Conservation (phyloP, 2,329 filamentous ascomycete genomes). For the Exophiala spinifera region DNA sequence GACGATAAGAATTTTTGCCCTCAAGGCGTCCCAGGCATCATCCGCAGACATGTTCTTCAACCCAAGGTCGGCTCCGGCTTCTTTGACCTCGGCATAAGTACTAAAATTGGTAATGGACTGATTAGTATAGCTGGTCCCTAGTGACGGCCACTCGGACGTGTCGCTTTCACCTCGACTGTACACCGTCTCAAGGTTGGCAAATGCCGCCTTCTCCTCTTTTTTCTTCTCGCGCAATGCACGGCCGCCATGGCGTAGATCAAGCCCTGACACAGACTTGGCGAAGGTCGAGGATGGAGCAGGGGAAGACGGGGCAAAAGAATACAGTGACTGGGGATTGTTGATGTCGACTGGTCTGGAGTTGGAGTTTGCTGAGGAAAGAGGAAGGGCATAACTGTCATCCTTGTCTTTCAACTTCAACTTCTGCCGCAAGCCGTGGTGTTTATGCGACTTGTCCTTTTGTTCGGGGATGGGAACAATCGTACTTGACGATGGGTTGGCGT, state of each 20-base stretch:
- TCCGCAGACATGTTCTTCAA: constrained; percentile 66
- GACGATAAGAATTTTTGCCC: constrained; percentile 60
- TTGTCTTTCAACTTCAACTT: constrained; percentile 63
- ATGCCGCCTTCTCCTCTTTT: constrained; percentile 61
- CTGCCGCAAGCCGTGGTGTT: constrained; percentile 63
- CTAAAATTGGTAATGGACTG: constrained; percentile 23
- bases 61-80: constrained; percentile 50
- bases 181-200: constrained; percentile 31
- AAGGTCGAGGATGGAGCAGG: constrained; percentile 62
- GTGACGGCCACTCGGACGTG: constrained; percentile 29
- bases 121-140: constrained; percentile 24
- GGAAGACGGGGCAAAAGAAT: constrained; percentile 64
- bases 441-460: constrained; percentile 47
- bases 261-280: constrained; percentile 74
- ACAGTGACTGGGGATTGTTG: constrained; percentile 60
- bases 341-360: constrained; percentile 64
- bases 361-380: constrained; percentile 62
- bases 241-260: constrained; percentile 75
- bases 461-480: constrained; percentile 44
- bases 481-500: constrained; percentile 58
- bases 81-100: constrained; percentile 26
- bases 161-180: constrained; percentile 29
- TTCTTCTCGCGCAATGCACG: constrained; percentile 77
- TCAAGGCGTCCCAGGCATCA: constrained; percentile 65
- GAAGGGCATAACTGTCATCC: constrained; percentile 56